Base-by-base conservation (phyloP, 129 eudicot species). In the Dittrichia graveolens region DNA sequence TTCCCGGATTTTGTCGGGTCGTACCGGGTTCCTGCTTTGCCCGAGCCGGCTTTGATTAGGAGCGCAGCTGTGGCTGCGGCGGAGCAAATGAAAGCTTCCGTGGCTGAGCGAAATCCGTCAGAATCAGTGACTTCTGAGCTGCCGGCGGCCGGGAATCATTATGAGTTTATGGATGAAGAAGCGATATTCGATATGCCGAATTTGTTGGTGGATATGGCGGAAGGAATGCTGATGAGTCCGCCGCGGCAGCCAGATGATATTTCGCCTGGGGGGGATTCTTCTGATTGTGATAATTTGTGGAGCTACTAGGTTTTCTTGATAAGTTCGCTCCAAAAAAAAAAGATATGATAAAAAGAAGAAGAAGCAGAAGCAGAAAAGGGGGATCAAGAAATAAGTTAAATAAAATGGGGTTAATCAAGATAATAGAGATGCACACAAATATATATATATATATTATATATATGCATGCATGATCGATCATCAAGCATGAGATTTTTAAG, bases 221-320 rank as follows among this genome's bases (percentile, higher is more conserved):
- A 81, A 71, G 89, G 89, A 59, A 78, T 85, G 89, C 83, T 85
- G 55, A 71, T 85, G 78, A 82, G 83, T 60, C 89, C 89, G 10
- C 89, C 89, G 8, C 79, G 77, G 40, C 65, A 47, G 44, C 72
- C 52, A 5, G 84, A 74, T 44, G 53, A 79, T 50, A 18, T 34
- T 31, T 46, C 83, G 15, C 82, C 13, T 24, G 31, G 31, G 10
- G 82, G 53, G 62, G 86, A 66, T 60, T 65, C 84, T 37, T 78
- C 78, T 0, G 78, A 69, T 48, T 81, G 78, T 67, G 89, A 78
- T 62, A 65, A 47, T 46, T 69, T 85, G 66, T 85, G 89, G 89
- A 85, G 81, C 72, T 85, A 81, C 40, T 71, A 72, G n/a, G 2
- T 49, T 34, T 48, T 50, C 39, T 5, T 19, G 31, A 24, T 59